Evolutionary conservation across 495 filamentous ascomycete species (phyloP).

Genomic region (Aspergillus avenaceus): DNA sequence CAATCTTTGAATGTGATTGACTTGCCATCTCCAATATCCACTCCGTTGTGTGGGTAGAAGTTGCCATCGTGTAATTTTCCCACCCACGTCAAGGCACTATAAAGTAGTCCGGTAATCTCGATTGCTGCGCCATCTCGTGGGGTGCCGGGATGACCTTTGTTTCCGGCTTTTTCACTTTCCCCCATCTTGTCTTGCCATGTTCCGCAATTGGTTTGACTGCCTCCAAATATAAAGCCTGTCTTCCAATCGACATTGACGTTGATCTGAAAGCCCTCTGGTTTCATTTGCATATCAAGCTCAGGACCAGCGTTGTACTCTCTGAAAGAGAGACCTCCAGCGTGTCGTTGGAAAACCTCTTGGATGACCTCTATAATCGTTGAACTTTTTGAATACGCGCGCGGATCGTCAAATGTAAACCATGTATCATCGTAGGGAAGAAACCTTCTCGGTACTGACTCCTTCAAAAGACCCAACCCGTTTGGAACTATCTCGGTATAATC

Average conservation of each 20-base stretch:
- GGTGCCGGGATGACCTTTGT: slow-evolving; percentile 92
- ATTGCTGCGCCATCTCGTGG: slow-evolving; percentile 93
- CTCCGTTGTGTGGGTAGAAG: slow-evolving; percentile 66
- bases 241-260: slow-evolving; percentile 89
- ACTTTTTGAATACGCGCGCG: slow-evolving; percentile 76
- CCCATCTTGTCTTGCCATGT: slow-evolving; percentile 99
- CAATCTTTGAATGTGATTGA: slow-evolving; percentile 73
- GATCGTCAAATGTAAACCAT: slow-evolving; percentile 78
- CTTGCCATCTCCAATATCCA: slow-evolving; percentile 52
- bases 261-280: slow-evolving; percentile 82
- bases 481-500: slow-evolving; percentile 86
- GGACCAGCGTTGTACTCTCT: slow-evolving; percentile 92
- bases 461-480: slow-evolving; percentile 67
- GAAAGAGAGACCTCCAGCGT: slow-evolving; percentile 85
- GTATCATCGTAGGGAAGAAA: slow-evolving; percentile 95
- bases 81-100: slow-evolving; percentile 84
- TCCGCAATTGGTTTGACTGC: slow-evolving; percentile 90
- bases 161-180: slow-evolving; percentile 86
- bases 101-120: slow-evolving; percentile 89
- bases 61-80: slow-evolving; percentile 58
- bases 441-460: slow-evolving; percentile 74
- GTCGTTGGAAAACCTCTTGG: slow-evolving; percentile 87
- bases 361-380: slow-evolving; percentile 84
- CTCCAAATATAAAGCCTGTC: slow-evolving; percentile 89
- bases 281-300: slow-evolving; percentile 88